Conservation (phyloP, 2,329 filamentous ascomycete genomes). For the Aureobasidium sp. region DNA sequence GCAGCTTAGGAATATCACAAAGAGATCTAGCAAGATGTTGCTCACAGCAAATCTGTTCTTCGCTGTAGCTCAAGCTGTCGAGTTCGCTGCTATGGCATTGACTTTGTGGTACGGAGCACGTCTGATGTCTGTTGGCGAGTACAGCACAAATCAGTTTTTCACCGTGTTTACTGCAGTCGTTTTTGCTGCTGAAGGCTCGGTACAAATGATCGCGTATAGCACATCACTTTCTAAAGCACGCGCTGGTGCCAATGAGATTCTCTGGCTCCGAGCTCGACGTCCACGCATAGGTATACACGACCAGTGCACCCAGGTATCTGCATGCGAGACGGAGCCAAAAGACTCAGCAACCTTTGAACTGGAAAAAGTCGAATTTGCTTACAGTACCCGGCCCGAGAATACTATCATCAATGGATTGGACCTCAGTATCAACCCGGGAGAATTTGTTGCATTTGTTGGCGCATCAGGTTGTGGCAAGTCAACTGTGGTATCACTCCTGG, state of each 20-base stretch:
- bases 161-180: constrained; percentile 59
- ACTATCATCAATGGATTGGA: constrained; percentile 53
- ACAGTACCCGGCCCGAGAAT: constrained; percentile 62
- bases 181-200: constrained; percentile 52
- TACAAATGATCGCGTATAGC: neutral
- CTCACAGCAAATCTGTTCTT: constrained; percentile 54
- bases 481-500: constrained; percentile 35
- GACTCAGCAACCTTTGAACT: constrained; percentile 23
- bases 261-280: constrained; percentile 33
- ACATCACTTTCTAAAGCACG: neutral
- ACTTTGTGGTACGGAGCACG: constrained; percentile 32
- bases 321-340: neutral
- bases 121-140: constrained; percentile 28
- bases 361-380: constrained; percentile 59
- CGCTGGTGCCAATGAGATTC: constrained; percentile 40
- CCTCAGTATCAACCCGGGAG: constrained; percentile 36
- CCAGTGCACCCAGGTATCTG: constrained; percentile 16
- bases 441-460: constrained; percentile 38
- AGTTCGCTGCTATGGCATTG: constrained; percentile 40
- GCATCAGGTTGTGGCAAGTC: constrained; percentile 40
- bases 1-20: constrained; percentile 50
- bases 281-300: constrained; percentile 39
- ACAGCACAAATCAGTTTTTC: constrained; percentile 43
- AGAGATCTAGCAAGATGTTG: constrained; percentile 50
- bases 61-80: constrained; percentile 56